Percentiles rank a stretch among this genome's conserved stretches.
phyloP scores from a whole-genome alignment of 2,329 filamentous ascomycete genomes.

The Fusarium sp. region DNA sequence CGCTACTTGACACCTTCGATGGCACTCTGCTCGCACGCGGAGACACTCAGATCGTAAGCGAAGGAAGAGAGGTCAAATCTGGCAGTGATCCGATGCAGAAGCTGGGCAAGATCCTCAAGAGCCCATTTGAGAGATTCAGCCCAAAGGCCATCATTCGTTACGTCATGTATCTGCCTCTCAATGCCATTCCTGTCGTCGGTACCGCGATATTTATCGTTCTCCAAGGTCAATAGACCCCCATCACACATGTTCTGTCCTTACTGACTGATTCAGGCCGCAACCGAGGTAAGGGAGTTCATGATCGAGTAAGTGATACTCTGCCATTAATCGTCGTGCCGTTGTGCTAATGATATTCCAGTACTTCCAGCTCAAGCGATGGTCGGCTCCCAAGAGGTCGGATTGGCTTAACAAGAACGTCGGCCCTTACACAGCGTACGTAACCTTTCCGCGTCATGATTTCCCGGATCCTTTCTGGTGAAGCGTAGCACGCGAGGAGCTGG shows the following conservation, averaged over 20 bases:
- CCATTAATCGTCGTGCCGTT: background rate
- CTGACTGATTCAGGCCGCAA: constrained; percentile 54
- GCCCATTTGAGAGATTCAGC: constrained; percentile 67
- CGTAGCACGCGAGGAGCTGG: constrained; percentile 9
- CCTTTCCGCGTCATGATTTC: background rate
- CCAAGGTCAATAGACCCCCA: constrained; percentile 65
- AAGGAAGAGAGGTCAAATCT: constrained; percentile 78
- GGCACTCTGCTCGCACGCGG: constrained; percentile 70
- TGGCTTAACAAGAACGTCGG: constrained; percentile 79
- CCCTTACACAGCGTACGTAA: constrained; percentile 82
- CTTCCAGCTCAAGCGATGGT: constrained; percentile 92
- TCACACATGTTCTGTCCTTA: background rate
- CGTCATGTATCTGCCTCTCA: constrained; percentile 88
- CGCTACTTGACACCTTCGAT: constrained; percentile 90
- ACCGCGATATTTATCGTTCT: constrained; percentile 83
- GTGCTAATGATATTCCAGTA: constrained; percentile 65
- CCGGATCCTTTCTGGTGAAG: background rate
- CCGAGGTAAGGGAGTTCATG: constrained; percentile 63
- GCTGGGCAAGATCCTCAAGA: constrained; percentile 69
- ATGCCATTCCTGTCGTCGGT: constrained; percentile 91
- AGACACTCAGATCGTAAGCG: constrained; percentile 72
- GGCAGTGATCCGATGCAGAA: constrained; percentile 68
- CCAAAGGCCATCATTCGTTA: constrained; percentile 78
- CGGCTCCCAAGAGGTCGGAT: constrained; percentile 69
- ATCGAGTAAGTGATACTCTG: constrained; percentile 60